Evolutionary conservation across 1,284 basidiomycete species (phyloP).

Genomic region (Inonotus obliquus): DNA sequence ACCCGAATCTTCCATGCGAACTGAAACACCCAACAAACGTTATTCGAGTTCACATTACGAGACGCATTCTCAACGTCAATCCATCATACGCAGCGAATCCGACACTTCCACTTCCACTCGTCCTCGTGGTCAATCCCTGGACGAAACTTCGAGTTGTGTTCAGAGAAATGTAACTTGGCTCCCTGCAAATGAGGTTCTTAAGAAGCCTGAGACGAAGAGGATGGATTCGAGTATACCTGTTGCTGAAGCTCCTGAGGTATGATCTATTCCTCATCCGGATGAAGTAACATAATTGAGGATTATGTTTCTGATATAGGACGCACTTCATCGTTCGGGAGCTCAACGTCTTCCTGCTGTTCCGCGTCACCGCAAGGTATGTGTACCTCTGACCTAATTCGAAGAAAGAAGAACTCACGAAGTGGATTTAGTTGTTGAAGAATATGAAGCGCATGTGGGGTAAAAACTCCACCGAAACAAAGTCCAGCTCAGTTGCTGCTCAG

Average conservation of each 20-base stretch:
- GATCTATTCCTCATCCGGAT: not conserved
- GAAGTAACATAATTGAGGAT: not conserved
- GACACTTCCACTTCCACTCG: too few species aligned
- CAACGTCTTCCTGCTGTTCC: not conserved
- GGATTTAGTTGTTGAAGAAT: not conserved
- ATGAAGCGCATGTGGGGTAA: not conserved
- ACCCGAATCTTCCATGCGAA: not conserved
- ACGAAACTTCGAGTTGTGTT: not conserved
- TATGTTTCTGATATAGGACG: not conserved
- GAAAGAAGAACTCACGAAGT: too few species aligned
- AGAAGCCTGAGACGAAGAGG: not conserved
- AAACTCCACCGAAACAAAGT: not conserved
- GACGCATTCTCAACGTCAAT: not conserved
- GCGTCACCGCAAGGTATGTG: not conserved
- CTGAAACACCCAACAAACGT: not conserved
- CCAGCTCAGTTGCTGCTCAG: not conserved
- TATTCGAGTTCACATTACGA: not conserved
- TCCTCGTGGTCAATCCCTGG: not conserved
- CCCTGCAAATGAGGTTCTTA: not conserved
- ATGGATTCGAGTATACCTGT: not conserved
- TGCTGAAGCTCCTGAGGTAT: not conserved
- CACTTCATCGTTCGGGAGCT: conserved; percentile 2
- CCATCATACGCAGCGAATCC: too few species aligned
- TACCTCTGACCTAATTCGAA: too few species aligned
- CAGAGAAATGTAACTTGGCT: not conserved